Evolutionary conservation across 352 stramenopile genomes (phyloP), one percentile per base, ranked within the genome.

Genomic region (Phytophthora tubulina): DNA sequence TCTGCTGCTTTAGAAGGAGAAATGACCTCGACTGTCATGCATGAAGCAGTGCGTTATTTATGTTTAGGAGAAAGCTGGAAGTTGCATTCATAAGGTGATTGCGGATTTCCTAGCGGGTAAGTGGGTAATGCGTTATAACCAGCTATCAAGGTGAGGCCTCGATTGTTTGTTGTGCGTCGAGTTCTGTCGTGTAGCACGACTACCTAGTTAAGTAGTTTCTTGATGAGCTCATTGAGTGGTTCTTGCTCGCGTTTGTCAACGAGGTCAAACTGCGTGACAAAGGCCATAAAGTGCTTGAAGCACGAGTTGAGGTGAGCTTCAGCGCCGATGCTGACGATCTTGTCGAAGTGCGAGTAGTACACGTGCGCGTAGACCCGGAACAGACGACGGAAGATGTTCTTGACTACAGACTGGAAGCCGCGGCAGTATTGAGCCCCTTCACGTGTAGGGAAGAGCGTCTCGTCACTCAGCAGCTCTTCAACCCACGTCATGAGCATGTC

Each of bases 271-370:
- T 98, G 92, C 14, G 84, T 97, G 69, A 97, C 97, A 78, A 99
- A 99, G 46, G 97, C 95, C 84, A 99, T 98, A 65, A 99, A 99
- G 79, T 99, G 96, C 75, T 99, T 99, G 82, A 99, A 99, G 72
- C 94, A 99, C 59, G 97, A 98, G 82, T 99, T 99, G 54, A 99
- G 85, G 76, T 99, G 95, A 35, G 96, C 95, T 63, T 98, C 96
- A 57, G 97, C 97, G 27, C 95, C 93, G 36, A 98, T 85, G 50
- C 88, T 90, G 59, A 98, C 92, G 69, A 99, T 90, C 54, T 98
- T 98, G 63, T 97, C 89, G 62, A 99, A 99, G 78, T 99, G 97
- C 65, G 90, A 97, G 69, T 97, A 97, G 80, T 99, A 99, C 44
- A 99, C 92, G 82, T 99, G 97, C 21, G 95, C 96, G 77, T 99